Conservation (phyloP, 2,329 filamentous ascomycete genomes). For the Diaporthe longicolla region DNA sequence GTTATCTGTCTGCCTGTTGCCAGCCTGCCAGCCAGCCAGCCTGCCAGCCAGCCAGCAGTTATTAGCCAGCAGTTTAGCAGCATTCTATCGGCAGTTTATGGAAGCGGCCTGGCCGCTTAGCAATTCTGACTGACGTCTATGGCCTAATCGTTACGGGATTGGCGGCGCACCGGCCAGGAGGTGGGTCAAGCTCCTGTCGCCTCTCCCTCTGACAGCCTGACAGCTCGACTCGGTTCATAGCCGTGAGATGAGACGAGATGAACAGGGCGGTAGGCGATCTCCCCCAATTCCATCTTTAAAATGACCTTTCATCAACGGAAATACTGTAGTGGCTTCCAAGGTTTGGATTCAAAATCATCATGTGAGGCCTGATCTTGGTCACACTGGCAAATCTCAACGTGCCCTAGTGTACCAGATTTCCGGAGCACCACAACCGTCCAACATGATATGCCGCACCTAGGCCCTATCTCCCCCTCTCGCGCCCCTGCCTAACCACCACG, state of each 20-base stretch:
- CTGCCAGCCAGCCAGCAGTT: not conserved
- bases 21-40: not conserved
- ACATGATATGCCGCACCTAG: not conserved
- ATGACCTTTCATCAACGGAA: not conserved
- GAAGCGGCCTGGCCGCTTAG: not conserved
- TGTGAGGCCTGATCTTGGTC: conserved; percentile 8
- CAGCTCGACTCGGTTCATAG: conserved; percentile 11
- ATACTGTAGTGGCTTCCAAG: not conserved
- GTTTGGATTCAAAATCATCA: not conserved
- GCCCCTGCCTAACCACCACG: not conserved
- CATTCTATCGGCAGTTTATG: not conserved
- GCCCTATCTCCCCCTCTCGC: not conserved
- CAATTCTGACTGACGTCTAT: not conserved
- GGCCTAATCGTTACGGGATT: not conserved
- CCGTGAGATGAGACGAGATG: conserved; percentile 30
- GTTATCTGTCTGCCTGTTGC: conserved; percentile 24
- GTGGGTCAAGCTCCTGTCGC: not conserved
- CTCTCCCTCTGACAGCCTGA: conserved; percentile 14
- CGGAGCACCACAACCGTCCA: conserved; percentile 4
- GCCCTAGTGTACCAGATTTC: conserved; percentile 31
- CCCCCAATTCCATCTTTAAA: not conserved
- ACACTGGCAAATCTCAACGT: conserved; percentile 19
- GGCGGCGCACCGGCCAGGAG: conserved; percentile 6
- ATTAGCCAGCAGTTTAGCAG: not conserved
- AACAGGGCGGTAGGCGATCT: conserved; percentile 5